Base-by-base conservation (phyloP, 371 early-diverging fungal species). In the Mucor plumbeus region DNA sequence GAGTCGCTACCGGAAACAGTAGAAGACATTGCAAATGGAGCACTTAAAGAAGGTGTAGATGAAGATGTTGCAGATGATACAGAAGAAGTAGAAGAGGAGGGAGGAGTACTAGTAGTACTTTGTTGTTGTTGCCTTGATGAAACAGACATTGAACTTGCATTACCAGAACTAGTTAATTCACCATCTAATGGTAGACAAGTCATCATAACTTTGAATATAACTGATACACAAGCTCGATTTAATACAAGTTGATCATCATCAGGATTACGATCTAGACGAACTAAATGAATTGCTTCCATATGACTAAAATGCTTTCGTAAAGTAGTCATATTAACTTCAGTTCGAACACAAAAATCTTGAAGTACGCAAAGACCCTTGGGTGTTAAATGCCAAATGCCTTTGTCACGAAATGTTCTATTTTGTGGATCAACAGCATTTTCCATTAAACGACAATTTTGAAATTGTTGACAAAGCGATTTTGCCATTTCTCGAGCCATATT, bases 401-500 rank as follows among this genome's bases (percentile, higher is more conserved):
- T 85, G 36, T 83, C 85, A 7, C 80, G 79, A 54, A 88, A 86
- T 11, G 82, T 73, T 54, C 86, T 74, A 59, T 72, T 85, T 36
- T 70, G 74, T 1, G 84, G 77, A 50, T 89, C 90, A 0, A 77
- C 73, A 4, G 87, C 85, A 58, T 77, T 85, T 56, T 87, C 87
- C 65, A 86, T 79, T 17, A 88, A 61, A 5, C 80, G 77, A 19
- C 87, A 85, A 38, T 85, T 81, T 75, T 85, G 86, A 70, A 89
- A 88, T 43, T 86, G 82, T 57, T 88, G 87, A 44, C 88, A 88
- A 4, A 89, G 72, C 54, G 85, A 84, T 68, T 83, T 84, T 38
- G 90, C 88, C 88, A 89, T 87, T 48, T 87, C 88, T 60, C 80
- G 69, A 9, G 84, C 82, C 82, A 89, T 85, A 35, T 85, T 87